A percentile compares a stretch with the other conserved stretches of the same genome.
phyloP scores from a whole-genome alignment of 1,139 yeast genomes.

The Scheffersomyces quercinus region DNA sequence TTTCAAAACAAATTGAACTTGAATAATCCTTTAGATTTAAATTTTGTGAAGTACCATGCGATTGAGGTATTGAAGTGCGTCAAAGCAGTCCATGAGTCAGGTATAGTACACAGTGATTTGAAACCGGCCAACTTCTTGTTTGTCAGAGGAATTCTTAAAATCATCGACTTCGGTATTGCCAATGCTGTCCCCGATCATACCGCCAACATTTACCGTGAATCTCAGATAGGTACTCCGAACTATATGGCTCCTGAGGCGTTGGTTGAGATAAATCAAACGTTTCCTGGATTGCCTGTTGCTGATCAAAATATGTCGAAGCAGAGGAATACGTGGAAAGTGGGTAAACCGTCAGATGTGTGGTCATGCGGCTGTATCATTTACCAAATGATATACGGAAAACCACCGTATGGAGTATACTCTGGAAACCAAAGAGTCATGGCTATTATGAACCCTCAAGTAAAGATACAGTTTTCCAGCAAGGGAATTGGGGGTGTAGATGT shows the following conservation, averaged over 20 bases:
- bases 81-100: conserved; percentile 81
- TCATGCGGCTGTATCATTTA: conserved; percentile 95
- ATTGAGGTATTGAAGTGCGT: conserved; percentile 83
- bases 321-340: conserved; percentile 76
- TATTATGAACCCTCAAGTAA: conserved; percentile 83
- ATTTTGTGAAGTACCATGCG: conserved; percentile 80
- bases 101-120: conserved; percentile 89
- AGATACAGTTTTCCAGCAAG: conserved; percentile 63
- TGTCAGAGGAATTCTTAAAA: conserved; percentile 80
- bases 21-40: conserved; percentile 54
- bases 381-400: conserved; percentile 92
- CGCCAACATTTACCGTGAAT: conserved; percentile 82
- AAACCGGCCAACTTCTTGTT: conserved; percentile 94
- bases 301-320: conserved; percentile 9
- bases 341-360: conserved; percentile 97
- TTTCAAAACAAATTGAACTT: conserved; percentile 55
- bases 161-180: conserved; percentile 96
- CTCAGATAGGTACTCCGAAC: conserved; percentile 93
- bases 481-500: conserved; percentile 67
- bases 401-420: conserved; percentile 83
- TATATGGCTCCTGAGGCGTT: conserved; percentile 98
- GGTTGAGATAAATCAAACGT: conserved; percentile 53
- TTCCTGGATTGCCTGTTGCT: conserved; percentile 24
- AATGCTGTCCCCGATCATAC: conserved; percentile 94
- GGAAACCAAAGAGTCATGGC: conserved; percentile 83